Evolutionary conservation across 805 yeast genomes (phyloP).

Genomic region (Wickerhamomyces bovis): DNA sequence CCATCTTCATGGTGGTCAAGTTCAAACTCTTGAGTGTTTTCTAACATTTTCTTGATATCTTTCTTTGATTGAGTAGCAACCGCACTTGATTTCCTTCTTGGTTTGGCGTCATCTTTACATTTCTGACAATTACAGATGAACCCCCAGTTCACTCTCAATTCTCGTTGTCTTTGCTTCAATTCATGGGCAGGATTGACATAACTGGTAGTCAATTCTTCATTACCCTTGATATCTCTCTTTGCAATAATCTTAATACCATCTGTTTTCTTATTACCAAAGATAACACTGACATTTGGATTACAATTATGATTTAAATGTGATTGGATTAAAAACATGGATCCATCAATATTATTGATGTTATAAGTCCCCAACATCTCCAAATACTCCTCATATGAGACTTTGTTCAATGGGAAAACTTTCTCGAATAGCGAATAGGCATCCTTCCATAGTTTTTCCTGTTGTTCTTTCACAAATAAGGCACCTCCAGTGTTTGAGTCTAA

Average conservation of each 20-base stretch:
- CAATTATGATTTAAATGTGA: constrained; percentile 77
- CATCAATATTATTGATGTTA: constrained; percentile 67
- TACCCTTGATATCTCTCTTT: constrained; percentile 46
- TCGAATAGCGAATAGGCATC: constrained; percentile 47
- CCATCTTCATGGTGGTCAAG: constrained; percentile 31
- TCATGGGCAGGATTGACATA: constrained; percentile 66
- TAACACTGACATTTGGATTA: constrained; percentile 59
- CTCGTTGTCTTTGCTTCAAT: constrained; percentile 56
- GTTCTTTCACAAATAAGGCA: constrained; percentile 48
- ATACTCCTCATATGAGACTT: constrained; percentile 45
- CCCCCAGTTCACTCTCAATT: constrained; percentile 72
- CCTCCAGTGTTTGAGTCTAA: constrained; percentile 44
- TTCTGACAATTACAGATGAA: constrained; percentile 63
- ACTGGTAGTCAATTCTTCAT: constrained; percentile 63
- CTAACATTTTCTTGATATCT: constrained; percentile 44
- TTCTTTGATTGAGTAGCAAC: constrained; percentile 15
- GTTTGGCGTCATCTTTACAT: constrained; percentile 53
- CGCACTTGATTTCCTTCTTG: constrained; percentile 40
- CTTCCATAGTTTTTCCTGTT: constrained; percentile 53
- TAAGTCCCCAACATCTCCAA: constrained; percentile 62
- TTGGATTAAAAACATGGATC: constrained; percentile 53
- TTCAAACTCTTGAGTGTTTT: constrained; percentile 41
- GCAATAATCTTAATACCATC: constrained; percentile 60
- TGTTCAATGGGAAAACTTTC: constrained; percentile 36
- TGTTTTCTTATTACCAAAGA: constrained; percentile 34